These are phyloP conservation scores for Puccinia novopanici DNA, from an alignment of 1,284 basidiomycete genomes.

Conservation along the genomic window DNA sequence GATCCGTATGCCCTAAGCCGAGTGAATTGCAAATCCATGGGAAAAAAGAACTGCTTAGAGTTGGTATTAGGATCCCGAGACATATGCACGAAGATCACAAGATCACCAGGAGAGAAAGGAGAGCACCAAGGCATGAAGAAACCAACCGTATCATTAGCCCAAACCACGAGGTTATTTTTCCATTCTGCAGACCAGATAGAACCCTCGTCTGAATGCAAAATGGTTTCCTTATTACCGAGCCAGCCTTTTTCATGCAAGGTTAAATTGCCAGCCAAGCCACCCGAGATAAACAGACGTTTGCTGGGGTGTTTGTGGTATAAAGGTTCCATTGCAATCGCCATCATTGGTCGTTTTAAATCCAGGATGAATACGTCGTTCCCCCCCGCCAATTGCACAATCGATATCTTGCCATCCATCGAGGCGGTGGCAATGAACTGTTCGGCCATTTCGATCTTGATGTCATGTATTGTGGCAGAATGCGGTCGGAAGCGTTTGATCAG, in stretches of 20 bases:
- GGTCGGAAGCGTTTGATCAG: constrained; percentile 87
- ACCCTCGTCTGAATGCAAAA: constrained; percentile 84
- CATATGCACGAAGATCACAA: neutral
- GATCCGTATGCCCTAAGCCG: constrained; percentile 83
- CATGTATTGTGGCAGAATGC: constrained; percentile 85
- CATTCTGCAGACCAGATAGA: constrained; percentile 91
- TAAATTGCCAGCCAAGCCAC: constrained; percentile 85
- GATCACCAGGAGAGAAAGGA: constrained; percentile 1
- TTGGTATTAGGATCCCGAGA: constrained; percentile 30
- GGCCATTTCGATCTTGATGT: constrained; percentile 79
- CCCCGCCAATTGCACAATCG: constrained; percentile 79
- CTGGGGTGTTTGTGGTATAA: constrained; percentile 78
- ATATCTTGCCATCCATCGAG: constrained; percentile 90
- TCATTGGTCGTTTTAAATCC: constrained; percentile 89
- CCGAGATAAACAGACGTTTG: constrained; percentile 80
- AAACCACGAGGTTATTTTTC: constrained; percentile 83
- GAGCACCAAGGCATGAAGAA: too few relatives aligned
- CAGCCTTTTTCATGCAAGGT: constrained; percentile 90
- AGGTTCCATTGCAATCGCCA: constrained; percentile 85
- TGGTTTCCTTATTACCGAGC: constrained; percentile 88
- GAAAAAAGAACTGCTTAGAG: constrained; percentile 28
- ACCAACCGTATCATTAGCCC: constrained; percentile 87
- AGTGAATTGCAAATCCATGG: constrained; percentile 9
- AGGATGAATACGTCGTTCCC: constrained; percentile 75
- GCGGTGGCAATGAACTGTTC: constrained; percentile 89